phyloP scores from a whole-genome alignment of 2,329 filamentous ascomycete genomes.

The Talaromyces rugulosus region DNA sequence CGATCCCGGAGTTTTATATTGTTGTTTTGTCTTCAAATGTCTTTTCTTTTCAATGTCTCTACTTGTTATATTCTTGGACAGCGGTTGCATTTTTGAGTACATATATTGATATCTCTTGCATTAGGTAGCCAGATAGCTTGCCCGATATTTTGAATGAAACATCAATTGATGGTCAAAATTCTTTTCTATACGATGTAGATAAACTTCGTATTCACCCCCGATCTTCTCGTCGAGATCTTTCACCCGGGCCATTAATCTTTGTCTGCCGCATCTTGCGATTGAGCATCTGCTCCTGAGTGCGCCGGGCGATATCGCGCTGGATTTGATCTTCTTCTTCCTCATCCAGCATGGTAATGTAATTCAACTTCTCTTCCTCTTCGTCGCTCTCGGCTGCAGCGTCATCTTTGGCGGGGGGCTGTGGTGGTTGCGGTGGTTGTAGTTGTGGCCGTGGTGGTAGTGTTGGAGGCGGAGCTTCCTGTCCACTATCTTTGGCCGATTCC shows the following conservation, averaged over 20 bases:
- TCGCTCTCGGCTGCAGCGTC: not conserved
- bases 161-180: not conserved
- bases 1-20: not conserved
- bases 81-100: not conserved
- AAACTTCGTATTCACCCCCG: not conserved
- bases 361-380: conserved; percentile 3
- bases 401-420: not conserved
- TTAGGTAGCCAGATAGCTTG: not conserved
- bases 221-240: not conserved
- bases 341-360: conserved; percentile 12
- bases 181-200: not conserved
- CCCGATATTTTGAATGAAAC: not conserved
- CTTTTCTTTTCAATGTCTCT: not conserved
- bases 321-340: conserved; percentile 22
- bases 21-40: not conserved
- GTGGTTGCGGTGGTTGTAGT: no score
- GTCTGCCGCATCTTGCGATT: conserved; percentile 15
- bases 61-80: conserved; percentile 2
- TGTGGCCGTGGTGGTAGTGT: not conserved
- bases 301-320: conserved; percentile 25
- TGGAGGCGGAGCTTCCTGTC: not conserved
- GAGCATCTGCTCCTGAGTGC: conserved; percentile 27
- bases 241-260: not conserved
- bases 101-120: not conserved
- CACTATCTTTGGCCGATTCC: not conserved